Evolutionary conservation across 305 asterid species (phyloP), one percentile per base, ranked within the genome.

Genomic region (Solanum hybrid): DNA sequence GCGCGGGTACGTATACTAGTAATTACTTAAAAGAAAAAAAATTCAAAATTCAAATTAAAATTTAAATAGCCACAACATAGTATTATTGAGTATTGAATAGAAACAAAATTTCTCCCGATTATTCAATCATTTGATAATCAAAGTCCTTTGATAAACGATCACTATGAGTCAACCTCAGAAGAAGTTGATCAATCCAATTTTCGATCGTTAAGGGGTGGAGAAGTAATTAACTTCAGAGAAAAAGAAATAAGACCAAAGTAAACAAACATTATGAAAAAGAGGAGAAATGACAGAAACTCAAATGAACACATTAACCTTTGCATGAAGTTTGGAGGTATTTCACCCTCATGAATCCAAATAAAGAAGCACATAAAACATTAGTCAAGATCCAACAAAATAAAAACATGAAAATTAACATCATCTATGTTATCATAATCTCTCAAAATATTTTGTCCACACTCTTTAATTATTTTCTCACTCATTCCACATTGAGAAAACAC

Each of bases 401-500:
- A 33, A 79, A 36, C 57, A 79, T 79, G 57, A 79, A 57, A 36
- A 79, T n/a, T 79, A 79, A 79, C 85, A 22, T 36, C 31, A 36
- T 22, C 57, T 79, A 34, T 34, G 57, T 79, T 79, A 79, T 22
- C 85, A 79, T 13, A 79, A n/a, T 36, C 2, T 36, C 85, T 79
- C 57, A 79, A 79, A 34, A 79, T 79, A 79, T 79, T 33, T 10
- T 10, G 57, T 77, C 77, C 84, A 75, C 86, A 13, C 4, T 76
- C 39, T 27, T 45, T 29, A 45, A 17, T 51, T 1, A n/a, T 22
- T 27, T 82, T 22, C 81, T 93, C 89, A 96, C 20, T 94, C 96
- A 92, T 96, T 95, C 98, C 98, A 96, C 98, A 94, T 96, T n/a
- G 92, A 91, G 85, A 95, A 95, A 15, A 91, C 92, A 38, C 92